Evolutionary conservation across 2,329 filamentous ascomycete species (phyloP), one percentile per base, ranked within the genome.

Genomic region (Aspergillus awamori): DNA sequence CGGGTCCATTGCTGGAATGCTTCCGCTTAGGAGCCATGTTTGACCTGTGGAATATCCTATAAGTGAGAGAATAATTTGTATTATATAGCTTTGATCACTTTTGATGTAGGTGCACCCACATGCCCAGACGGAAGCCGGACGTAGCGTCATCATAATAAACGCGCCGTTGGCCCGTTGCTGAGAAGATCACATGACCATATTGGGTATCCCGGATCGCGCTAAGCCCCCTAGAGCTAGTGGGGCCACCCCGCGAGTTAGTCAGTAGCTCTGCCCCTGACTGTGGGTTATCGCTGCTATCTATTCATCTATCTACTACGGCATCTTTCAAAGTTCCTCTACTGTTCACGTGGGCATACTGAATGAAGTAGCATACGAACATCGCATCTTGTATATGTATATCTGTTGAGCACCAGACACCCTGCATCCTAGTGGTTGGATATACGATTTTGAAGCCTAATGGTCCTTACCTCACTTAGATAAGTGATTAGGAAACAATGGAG

Each of bases 11-110:
- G 38, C 48, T 61, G 13, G 68, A 55, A 52, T 61, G 74, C 67
- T 76, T 77, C 51, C 63, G 61, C 63, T 69, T 70, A 2, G 68
- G 59, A 11, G 68, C 64, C 68, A 70, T 70, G 47, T 43, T 54
- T 30, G 38, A 45, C 22, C 5, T 20, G 53, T 10, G n/a, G 4
- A 11, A 2, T 26, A 13, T 30, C 24, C 30, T 33, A 33, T 15
- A 51, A 8, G 15, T 10, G 15, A 51, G 15, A 8, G n/a, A 51
- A 6, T 30, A 11, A 28, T n/a, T 33, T 13, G 47, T 2, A 17
- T 11, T 51, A 51, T 51, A 33, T 36, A 24, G 47, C n/a, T 51
- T 17, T n/a, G 47, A 22, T 20, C 47, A 17, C 47, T 30, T n/a
- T 33, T 11, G n/a, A 30, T 6, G 15, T 28, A 30, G 26, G 33